These are phyloP conservation scores for Eucommia ulmoides DNA, from an alignment of 257 asterid genomes.

Conservation along the genomic window DNA sequence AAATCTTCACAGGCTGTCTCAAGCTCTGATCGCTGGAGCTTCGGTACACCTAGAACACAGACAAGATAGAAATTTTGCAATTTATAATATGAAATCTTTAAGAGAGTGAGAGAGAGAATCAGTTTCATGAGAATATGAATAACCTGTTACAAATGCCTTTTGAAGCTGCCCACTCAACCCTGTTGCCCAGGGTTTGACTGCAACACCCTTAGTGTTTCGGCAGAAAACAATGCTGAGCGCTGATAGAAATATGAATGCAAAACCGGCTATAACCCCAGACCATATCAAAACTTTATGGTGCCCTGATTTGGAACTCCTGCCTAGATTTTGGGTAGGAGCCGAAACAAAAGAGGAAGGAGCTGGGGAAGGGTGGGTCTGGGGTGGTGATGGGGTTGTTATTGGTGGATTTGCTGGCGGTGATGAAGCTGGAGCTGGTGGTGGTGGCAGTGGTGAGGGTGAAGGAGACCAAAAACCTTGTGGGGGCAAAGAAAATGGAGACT, in stretches of 20 bases:
- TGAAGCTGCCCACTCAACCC: conserved; percentile 27
- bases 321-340: conserved; percentile 1
- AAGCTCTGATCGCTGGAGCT: conserved; percentile 44
- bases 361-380: conserved; percentile 6
- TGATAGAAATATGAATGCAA: conserved; percentile 6
- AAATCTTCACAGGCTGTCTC: conserved; percentile 91
- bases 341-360: conserved; percentile 9
- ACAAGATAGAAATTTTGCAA: background rate
- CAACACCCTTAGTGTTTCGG: conserved; percentile 15
- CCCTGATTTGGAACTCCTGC: conserved; percentile 2
- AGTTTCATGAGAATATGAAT: background rate
- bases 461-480: conserved; percentile 1
- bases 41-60: conserved; percentile 26
- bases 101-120: background rate
- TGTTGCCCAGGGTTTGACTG: conserved; percentile 28
- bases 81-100: background rate
- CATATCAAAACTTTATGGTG: conserved; percentile 5
- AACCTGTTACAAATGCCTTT: conserved; percentile 31
- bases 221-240: conserved; percentile 9
- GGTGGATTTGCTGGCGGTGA: conserved; percentile 6
- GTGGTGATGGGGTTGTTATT: background rate
- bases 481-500: conserved; percentile 18
- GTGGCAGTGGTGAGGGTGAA: background rate
- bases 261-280: conserved; percentile 16
- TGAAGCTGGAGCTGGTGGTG: conserved; percentile 13